Evolutionary conservation across 495 filamentous ascomycete genomes (phyloP).

Genomic region (Hypoxylon rickii): DNA sequence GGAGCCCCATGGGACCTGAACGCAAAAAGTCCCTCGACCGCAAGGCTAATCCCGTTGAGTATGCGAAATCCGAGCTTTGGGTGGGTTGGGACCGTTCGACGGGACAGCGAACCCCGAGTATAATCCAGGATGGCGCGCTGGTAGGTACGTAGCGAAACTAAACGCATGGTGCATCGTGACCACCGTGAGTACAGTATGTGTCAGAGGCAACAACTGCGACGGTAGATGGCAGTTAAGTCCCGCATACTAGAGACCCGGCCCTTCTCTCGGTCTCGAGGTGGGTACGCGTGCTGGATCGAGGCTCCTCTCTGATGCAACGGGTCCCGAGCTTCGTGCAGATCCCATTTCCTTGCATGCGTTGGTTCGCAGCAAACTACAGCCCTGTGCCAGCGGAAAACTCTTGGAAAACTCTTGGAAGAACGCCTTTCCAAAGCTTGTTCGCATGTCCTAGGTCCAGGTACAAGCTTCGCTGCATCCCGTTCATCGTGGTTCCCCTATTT

Average conservation of each 20-base stretch:
- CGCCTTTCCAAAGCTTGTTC: too few relatives aligned
- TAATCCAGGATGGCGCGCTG: not conserved
- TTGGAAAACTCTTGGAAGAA: too few relatives aligned
- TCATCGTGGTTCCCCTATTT: too few relatives aligned
- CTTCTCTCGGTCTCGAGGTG: slow-evolving; percentile 16
- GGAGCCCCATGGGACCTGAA: slow-evolving; percentile 24
- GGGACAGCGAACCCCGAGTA: not conserved
- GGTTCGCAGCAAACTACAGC: too few relatives aligned
- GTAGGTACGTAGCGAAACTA: not conserved
- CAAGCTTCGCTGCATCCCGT: too few relatives aligned
- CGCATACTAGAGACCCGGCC: slow-evolving; percentile 6
- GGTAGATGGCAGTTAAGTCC: not conserved
- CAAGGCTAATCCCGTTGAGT: not conserved
- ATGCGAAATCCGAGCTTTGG: slow-evolving; percentile 1
- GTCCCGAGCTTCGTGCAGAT: slow-evolving; percentile 1
- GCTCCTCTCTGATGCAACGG: slow-evolving; percentile 4
- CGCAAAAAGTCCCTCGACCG: not conserved
- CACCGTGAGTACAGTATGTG: not conserved
- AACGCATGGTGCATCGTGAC: not conserved
- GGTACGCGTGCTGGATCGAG: slow-evolving; percentile 2
- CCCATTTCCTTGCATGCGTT: not conserved
- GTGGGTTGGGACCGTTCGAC: not conserved
- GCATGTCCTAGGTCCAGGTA: too few relatives aligned
- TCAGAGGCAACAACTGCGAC: not conserved
- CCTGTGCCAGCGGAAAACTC: too few relatives aligned